phyloP scores from a whole-genome alignment of 495 filamentous ascomycete genomes.

The Glutinoglossum americanum region DNA sequence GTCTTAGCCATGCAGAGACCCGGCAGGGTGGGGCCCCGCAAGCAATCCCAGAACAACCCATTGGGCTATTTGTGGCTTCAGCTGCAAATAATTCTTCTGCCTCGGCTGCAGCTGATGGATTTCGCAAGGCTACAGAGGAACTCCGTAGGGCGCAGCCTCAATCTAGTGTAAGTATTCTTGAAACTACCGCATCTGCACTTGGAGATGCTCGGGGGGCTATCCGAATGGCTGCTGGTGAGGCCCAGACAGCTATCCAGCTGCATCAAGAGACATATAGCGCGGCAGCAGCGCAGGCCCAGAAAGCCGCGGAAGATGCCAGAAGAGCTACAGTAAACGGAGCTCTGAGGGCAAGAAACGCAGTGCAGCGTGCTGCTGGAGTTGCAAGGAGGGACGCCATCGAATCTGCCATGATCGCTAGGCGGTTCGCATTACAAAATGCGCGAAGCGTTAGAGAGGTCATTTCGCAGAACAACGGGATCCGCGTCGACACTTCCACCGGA shows the following conservation, averaged over 20 bases:
- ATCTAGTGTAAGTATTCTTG: background rate
- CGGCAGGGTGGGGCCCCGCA: background rate
- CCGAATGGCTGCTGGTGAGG: background rate
- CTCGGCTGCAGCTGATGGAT: background rate
- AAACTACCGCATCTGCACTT: background rate
- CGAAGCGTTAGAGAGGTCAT: background rate
- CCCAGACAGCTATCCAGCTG: background rate
- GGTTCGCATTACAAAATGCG: background rate
- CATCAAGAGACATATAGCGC: background rate
- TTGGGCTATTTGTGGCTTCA: background rate
- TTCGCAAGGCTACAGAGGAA: background rate
- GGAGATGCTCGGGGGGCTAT: background rate
- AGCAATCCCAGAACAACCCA: background rate
- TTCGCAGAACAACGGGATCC: background rate
- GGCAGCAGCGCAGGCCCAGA: background rate
- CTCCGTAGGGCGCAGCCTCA: background rate
- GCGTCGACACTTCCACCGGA: background rate
- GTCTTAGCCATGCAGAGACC: background rate
- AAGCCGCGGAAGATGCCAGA: background rate
- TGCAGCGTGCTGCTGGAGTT: background rate
- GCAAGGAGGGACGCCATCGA: background rate
- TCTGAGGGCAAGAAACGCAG: background rate
- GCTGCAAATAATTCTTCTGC: background rate
- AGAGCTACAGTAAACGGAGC: background rate
- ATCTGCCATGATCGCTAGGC: background rate